Base-by-base conservation (phyloP, 2,329 filamentous ascomycete species). In the Ophiostoma piceae region DNA sequence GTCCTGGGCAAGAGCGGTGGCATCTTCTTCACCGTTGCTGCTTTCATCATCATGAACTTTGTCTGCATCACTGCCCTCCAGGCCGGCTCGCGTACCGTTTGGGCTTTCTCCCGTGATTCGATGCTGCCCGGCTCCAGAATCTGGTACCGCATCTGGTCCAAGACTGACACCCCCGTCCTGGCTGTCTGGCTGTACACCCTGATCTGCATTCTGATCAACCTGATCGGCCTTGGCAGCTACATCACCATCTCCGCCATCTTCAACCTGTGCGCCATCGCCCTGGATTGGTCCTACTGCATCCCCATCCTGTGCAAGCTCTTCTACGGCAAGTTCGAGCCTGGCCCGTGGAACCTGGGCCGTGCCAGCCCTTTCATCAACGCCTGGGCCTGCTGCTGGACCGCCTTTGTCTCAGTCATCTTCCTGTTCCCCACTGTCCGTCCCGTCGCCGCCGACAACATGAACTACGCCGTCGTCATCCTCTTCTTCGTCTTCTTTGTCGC, bases 61-160 rank as follows among this genome's bases (percentile, higher is more conserved):
- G 83, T 86, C 70, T 85, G 83, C 79, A 85, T 86, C 76, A 85
- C 85, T 9, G 84, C 84, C 67, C 83, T 85, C 69, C 84, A 85
- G 75, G 80, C 84, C 16, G 80, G 83, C 41, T 83, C 79, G 6
- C 82, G 84, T 47, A 85, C 84, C 16, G 79, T 85, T 74, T 86
- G 84, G 77, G 84, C 84, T 70, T 85, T 85, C 74, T 82, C 83
- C 6, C 83, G 84, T 71, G 84, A 86, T 74, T 77, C 80, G 67
- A 79, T 84, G 74, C 74, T 85, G 22, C 84, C 83, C 16, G 78
- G 80, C 62, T 82, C 81, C 11, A 72, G 74, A 43, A 71, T 84
- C 65, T 85, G 84, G 83, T 82, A 80, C 76, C 83, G 80, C 76
- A 79, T 84, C 77, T 78, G 82, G 75, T 76, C 78, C 67, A 74